These are phyloP conservation scores for Ophiostoma sp. DNA, from an alignment of 2,329 filamentous ascomycete genomes.

Conservation along the genomic window DNA sequence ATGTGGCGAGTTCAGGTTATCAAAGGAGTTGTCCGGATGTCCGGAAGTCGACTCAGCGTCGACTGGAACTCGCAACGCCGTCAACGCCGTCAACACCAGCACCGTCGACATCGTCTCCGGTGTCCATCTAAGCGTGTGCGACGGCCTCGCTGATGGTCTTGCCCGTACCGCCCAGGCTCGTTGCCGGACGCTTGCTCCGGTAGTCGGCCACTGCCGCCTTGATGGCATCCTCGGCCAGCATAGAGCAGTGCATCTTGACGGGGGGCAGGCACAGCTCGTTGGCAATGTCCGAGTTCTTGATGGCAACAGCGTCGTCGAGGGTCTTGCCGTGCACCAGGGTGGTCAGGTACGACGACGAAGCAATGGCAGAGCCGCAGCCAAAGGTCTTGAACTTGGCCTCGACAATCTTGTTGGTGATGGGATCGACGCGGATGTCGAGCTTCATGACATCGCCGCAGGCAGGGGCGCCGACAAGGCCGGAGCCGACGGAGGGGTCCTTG, in stretches of 20 bases:
- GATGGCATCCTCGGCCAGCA: constrained; percentile 89
- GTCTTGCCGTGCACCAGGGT: constrained; percentile 87
- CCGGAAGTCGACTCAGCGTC: no score
- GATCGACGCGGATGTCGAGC: constrained; percentile 87
- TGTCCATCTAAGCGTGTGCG: constrained; percentile 16
- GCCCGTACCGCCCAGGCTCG: constrained; percentile 69
- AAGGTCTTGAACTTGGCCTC: constrained; percentile 99
- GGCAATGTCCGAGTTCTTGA: constrained; percentile 96
- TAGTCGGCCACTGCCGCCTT: constrained; percentile 88
- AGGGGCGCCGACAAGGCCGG: constrained; percentile 85
- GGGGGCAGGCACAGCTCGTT: constrained; percentile 88
- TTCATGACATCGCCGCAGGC: constrained; percentile 93
- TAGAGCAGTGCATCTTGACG: constrained; percentile 89
- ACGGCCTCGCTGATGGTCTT: constrained; percentile 27
- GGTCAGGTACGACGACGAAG: constrained; percentile 88
- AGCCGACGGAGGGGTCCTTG: constrained; percentile 76
- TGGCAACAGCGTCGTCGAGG: constrained; percentile 83
- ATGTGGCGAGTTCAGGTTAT: not conserved
- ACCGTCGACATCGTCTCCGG: not conserved
- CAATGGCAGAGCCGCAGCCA: constrained; percentile 90
- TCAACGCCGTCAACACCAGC: not conserved
- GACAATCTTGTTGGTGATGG: constrained; percentile 77
- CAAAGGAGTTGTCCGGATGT: no score
- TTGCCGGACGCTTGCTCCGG: constrained; percentile 85
- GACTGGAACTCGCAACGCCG: no score